Evolutionary conservation across 2,329 filamentous ascomycete species (phyloP), one percentile per base, ranked within the genome.

Genomic region (Exserohilum turcica): DNA sequence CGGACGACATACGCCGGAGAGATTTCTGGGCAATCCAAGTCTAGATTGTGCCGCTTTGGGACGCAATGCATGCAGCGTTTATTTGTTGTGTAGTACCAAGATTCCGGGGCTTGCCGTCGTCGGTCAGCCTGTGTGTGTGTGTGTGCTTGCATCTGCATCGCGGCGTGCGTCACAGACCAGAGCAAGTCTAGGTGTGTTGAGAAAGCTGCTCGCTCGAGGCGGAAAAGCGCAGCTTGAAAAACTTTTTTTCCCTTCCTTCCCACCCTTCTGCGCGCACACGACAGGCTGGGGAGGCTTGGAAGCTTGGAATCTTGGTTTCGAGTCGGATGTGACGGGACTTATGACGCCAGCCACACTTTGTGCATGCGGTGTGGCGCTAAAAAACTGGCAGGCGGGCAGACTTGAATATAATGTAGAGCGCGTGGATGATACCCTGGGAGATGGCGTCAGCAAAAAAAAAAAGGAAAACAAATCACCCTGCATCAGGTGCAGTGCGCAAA

Each of bases 321-420:
- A 36, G 33, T 50, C 46, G 51, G 51, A 39, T 39, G 18, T 27
- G 28, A 24, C 27, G 45, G 42, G 51, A 49, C 39, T 21, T 35
- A 50, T 52, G 43, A 49, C 45, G 46, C 46, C 50, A 48, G 47
- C 48, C 43, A 52, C 49, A 42, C 8, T 45, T 3, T 36, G 32
- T 6, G 24, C 29, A 27, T 47, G 43, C 29, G 43, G 31, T 61
- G 56, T 62, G 56, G 56, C 54, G 56, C 54, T 36, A 48, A 37
- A 51, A 51, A 51, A 45, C 44, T 36, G 45, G 44, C 29, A 31
- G 7, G 50, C 56, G 60, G 56, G 38, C 57, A 56, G 40, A 54
- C 58, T 93, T 94, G 70, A 94, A 82, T 66, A 96, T 94, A 72
- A 96, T 92, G 84, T 94, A 96, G 80, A 96, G 79, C 58, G 92